Evolutionary conservation across 768 basidiomycete species (phyloP).

Genomic region (Cantharellus cinnabarinus): DNA sequence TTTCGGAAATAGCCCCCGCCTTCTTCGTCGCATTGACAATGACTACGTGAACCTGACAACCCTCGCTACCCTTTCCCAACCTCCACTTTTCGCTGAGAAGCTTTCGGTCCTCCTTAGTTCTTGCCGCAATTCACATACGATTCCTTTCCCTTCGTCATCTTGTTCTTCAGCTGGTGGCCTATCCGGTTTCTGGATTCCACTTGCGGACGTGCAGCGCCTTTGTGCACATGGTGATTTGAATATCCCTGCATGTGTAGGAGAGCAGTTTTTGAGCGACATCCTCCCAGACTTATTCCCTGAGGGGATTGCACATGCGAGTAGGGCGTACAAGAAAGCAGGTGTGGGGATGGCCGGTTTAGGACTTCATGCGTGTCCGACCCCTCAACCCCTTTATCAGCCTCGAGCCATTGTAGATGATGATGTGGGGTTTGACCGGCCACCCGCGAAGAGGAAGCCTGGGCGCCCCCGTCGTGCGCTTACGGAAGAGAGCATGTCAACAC

Average conservation of each 20-base stretch:
- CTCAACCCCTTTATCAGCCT: no score
- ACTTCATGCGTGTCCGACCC: not conserved
- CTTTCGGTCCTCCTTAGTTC: not conserved
- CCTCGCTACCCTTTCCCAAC: not conserved
- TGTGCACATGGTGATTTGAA: not conserved
- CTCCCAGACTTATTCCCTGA: not conserved
- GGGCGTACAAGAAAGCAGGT: not conserved
- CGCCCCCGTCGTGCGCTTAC: no score
- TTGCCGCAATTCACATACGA: not conserved
- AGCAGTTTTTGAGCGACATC: not conserved
- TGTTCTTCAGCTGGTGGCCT: not conserved
- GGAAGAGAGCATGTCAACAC: no score
- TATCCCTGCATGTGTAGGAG: not conserved
- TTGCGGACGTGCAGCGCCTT: not conserved
- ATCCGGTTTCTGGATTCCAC: not conserved
- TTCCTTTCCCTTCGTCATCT: not conserved
- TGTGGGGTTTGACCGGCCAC: no score
- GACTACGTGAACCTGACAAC: not conserved
- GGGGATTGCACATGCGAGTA: not conserved
- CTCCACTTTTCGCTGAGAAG: not conserved
- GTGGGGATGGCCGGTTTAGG: not conserved
- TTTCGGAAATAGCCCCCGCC: not conserved
- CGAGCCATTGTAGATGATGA: no score
- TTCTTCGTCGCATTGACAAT: not conserved
- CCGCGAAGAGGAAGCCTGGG: no score